Base-by-base conservation (phyloP, 345 rosid species). In the Hibiscus trionum region DNA sequence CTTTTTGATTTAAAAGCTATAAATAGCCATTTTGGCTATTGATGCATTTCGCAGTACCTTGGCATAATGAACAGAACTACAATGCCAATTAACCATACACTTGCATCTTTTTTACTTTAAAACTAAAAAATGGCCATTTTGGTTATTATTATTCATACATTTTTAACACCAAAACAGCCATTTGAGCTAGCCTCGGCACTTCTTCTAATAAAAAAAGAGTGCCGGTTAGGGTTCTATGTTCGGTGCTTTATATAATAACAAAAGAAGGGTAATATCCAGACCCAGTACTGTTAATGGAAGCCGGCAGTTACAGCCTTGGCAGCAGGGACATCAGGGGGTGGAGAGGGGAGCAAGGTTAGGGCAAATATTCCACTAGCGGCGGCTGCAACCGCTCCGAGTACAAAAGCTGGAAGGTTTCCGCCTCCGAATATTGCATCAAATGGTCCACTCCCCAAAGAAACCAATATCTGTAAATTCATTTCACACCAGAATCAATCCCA, bases 331-430 rank as follows among this genome's bases (percentile, higher is more conserved):
- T 84, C 91, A 1, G 91, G 87, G 0, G 90, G 82, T 1, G 96
- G 97, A 12, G 94, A 83, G 50, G 98, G 98, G 2, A 93, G 80
- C 76, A 86, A 55, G 27, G 86, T 80, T n/a, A 53, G 24, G 10
- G 58, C 58, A 53, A n/a, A 53, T 53, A 53, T 53, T 53, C 58
- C 58, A 53, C 58, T 53, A 1, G 58, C 58, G 2, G 58, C 58
- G 0, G 58, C 58, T n/a, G 58, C 58, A 17, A 53, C n/a, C 5
- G 58, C 58, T 53, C 21, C 58, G n/a, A 53, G 58, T 53, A 53
- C 58, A 53, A 53, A 53, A 16, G 58, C 58, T 0, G 58, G 58
- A n/a, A 53, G 58, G 58, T 53, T 53, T n/a, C 58, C 58, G 1
- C 58, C 58, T 16, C 58, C 58, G 7, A 53, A 53, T 52, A 52